Conservation (phyloP, 1,284 basidiomycete species). For the Melampsora larici-populina region DNA sequence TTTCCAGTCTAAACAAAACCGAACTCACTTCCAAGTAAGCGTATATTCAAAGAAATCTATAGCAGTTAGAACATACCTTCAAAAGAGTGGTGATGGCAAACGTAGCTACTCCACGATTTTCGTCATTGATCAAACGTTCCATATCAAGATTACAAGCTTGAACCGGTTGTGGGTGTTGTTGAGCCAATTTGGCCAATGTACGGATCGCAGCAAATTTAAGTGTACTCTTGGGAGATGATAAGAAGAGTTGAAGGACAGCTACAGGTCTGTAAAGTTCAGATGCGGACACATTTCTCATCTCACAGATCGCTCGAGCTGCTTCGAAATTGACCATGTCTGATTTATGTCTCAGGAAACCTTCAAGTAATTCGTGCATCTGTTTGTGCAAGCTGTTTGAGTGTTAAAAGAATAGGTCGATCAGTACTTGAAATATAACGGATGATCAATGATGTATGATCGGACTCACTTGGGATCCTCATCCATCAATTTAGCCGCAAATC, state of each 20-base stretch:
- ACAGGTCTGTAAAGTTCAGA: constrained; percentile 81
- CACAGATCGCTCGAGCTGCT: constrained; percentile 93
- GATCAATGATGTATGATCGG: background rate
- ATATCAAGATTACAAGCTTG: constrained; percentile 94
- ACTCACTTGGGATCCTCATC: constrained; percentile 95
- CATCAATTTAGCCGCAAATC: constrained; percentile 94
- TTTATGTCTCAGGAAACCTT: constrained; percentile 95
- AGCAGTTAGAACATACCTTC: constrained; percentile 62
- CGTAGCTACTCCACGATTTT: constrained; percentile 93
- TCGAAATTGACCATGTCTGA: constrained; percentile 99
- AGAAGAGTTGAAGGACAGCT: constrained; percentile 87
- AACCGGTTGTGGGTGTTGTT: constrained; percentile 77
- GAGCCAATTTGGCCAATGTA: constrained; percentile 81
- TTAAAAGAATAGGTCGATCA: constrained; percentile 3
- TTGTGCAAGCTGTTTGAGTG: constrained; percentile 67
- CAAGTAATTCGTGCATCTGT: constrained; percentile 89
- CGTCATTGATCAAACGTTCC: constrained; percentile 93
- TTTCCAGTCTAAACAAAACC: constrained; percentile 72
- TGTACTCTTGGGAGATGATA: constrained; percentile 86
- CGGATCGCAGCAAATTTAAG: constrained; percentile 97
- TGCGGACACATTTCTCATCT: constrained; percentile 78
- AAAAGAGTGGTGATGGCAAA: constrained; percentile 98
- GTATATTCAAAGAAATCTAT: background rate
- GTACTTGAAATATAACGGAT: background rate
- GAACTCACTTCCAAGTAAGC: constrained; percentile 8